phyloP scores from a whole-genome alignment of 352 stramenopile genomes.

The Phytophthora podocarpi region DNA sequence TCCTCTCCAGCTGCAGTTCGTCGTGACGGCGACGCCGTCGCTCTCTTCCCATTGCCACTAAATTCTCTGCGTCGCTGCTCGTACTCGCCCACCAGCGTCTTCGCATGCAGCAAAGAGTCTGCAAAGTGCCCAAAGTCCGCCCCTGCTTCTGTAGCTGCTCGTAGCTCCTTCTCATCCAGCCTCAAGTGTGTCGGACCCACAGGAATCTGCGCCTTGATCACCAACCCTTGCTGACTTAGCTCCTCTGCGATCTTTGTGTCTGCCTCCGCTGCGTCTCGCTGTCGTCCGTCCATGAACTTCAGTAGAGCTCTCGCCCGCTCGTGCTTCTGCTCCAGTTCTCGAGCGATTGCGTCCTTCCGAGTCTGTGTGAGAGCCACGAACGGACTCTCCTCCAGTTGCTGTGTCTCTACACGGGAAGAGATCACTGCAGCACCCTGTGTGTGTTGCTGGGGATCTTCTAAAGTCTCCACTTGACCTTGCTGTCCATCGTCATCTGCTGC shows the following conservation, averaged over 20 bases:
- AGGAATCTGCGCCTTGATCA: constrained; percentile 76
- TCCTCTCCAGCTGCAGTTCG: constrained; percentile 17
- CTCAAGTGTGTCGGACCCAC: constrained; percentile 65
- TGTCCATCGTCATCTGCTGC: too few species aligned
- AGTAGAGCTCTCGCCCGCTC: constrained; percentile 43
- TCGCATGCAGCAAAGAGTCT: constrained; percentile 55
- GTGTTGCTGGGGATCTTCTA: too few species aligned
- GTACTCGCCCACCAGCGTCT: constrained; percentile 62
- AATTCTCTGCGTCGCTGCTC: constrained; percentile 42
- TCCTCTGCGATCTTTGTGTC: constrained; percentile 53
- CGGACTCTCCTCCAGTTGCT: constrained; percentile 13
- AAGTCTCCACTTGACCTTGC: too few species aligned
- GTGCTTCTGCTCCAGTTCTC: constrained; percentile 36
- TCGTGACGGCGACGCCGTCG: neutral
- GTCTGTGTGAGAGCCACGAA: constrained; percentile 43
- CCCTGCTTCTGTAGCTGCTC: neutral
- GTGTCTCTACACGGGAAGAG: neutral
- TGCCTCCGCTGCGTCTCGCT: constrained; percentile 39
- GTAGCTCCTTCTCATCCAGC: constrained; percentile 50
- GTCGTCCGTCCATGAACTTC: constrained; percentile 53
- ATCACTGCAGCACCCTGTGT: too few species aligned
- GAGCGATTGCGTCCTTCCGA: constrained; percentile 46
- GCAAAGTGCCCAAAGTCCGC: constrained; percentile 54
- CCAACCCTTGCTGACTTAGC: constrained; percentile 60
- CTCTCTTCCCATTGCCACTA: constrained; percentile 52